Evolutionary conservation across 305 asterid species (phyloP).

Genomic region (Andrographis paniculata): DNA sequence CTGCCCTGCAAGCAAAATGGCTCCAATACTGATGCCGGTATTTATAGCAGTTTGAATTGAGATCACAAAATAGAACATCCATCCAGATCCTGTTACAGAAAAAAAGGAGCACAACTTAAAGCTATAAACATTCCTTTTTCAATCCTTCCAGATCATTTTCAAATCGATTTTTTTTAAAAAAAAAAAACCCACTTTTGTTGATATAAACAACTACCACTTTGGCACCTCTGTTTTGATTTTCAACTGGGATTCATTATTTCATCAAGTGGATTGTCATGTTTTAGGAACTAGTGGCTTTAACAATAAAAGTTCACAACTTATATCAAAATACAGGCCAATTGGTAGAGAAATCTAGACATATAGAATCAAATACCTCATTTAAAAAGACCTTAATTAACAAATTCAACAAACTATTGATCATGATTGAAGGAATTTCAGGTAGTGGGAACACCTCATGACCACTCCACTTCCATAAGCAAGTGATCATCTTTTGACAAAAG

Average conservation of each 20-base stretch:
- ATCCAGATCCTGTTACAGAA: slow-evolving; percentile 55
- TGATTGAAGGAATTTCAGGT: not conserved
- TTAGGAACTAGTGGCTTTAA: too few relatives aligned
- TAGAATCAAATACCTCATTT: too few relatives aligned
- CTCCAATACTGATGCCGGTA: slow-evolving; percentile 80
- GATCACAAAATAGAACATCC: slow-evolving; percentile 88
- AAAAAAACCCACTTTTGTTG: not conserved
- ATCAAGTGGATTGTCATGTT: too few relatives aligned
- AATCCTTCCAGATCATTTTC: not conserved
- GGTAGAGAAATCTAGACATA: too few relatives aligned
- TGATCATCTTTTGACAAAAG: not conserved
- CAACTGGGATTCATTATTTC: not conserved
- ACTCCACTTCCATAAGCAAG: not conserved
- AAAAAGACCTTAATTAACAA: too few relatives aligned
- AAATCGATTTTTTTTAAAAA: not conserved
- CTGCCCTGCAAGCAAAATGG: slow-evolving; percentile 75
- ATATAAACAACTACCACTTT: too few relatives aligned
- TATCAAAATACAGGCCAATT: too few relatives aligned
- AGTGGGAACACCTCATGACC: not conserved
- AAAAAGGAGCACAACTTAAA: not conserved
- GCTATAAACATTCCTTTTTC: not conserved
- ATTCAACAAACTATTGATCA: not conserved
- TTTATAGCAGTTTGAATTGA: slow-evolving; percentile 85
- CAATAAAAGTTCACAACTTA: too few relatives aligned
- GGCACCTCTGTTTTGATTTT: not conserved